Evolutionary conservation across 331 rosid genomes (phyloP).

Genomic region (Rhamnella rubrinervis): DNA sequence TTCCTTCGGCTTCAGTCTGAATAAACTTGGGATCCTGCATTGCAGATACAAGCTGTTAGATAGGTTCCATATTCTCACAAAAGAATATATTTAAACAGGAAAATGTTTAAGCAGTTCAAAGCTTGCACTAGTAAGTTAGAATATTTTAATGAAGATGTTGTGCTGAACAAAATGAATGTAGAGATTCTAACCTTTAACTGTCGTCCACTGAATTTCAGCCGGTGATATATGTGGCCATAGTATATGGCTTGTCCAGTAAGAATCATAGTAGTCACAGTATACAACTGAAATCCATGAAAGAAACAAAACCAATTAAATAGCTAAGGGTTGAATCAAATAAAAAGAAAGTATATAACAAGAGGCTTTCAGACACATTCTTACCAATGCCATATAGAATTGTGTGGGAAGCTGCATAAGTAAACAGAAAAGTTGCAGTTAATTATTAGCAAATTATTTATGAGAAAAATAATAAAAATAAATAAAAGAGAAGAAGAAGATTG

Average conservation of each 20-base stretch:
- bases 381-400: conserved; percentile 76
- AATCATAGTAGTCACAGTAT: conserved; percentile 50
- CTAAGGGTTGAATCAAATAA: conserved; percentile 7
- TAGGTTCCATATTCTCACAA: not conserved
- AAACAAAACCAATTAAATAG: conserved; percentile 20
- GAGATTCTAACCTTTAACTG: conserved; percentile 46
- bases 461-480: too few relatives aligned
- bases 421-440: conserved; percentile 26
- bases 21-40: conserved; percentile 28
- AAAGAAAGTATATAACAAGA: conserved; percentile 11
- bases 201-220: conserved; percentile 24
- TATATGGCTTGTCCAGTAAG: conserved; percentile 59
- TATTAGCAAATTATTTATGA: not conserved
- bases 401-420: conserved; percentile 80
- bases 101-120: not conserved
- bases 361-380: conserved; percentile 31
- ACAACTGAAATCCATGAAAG: conserved; percentile 53
- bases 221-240: conserved; percentile 54
- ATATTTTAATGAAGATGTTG: not conserved
- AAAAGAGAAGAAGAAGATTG: not conserved
- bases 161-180: not conserved
- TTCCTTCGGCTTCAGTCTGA: conserved; percentile 35
- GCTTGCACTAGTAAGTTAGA: not conserved
- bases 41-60: not conserved
- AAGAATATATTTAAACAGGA: not conserved